Evolutionary conservation across 2,329 filamentous ascomycete genomes (phyloP), one percentile per base, ranked within the genome.

Genomic region (Fusarium sp.): DNA sequence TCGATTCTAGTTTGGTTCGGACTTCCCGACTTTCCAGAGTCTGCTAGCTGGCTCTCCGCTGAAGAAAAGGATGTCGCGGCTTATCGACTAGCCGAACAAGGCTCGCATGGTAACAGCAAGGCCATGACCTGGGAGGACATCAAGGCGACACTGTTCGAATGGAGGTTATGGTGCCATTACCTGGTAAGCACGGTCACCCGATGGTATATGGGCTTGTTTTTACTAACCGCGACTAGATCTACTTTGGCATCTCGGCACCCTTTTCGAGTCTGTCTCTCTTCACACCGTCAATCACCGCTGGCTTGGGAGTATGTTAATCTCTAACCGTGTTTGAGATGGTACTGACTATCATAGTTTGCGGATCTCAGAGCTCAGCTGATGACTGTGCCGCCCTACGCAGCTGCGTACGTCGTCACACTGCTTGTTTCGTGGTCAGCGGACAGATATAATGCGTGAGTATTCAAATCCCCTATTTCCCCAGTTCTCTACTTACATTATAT

Each of bases 1-100:
- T 89, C 88, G 0, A 46, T 89, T 7, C 74, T 82, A 2, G 87
- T 85, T 4, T 91, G 88, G 79, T 91, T 88, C 83, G 82, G 87
- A 75, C 80, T 94, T 5, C 88, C 91, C 2, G 88, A 92, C 72
- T 87, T 85, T 25, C 90, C 90, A 0, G 87, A 91, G 64, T 87
- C 85, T 0, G 86, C 88, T 0, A 82, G 80, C 39, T 92, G 88
- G 78, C 82, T 93, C 7, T 62, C 65, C 4, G 83, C 80, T 0
- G 79, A 85, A 40, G 88, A 93, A 71, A 86, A 84, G 56, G 81
- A 82, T 3, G 80, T 92, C 1, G 79, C 80, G 3, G 58, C 75
- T 0, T 73, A 72, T 22, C 75, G 82, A 9, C 65, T 84, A 3
- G 72, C 71, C 9, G 65, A 79, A 15, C 67, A 73, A 11, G 70